A percentile compares a stretch with the other conserved stretches of the same genome.
These are phyloP conservation scores for Leptographium lundbergii DNA, from an alignment of 2,329 filamentous ascomycete genomes.

Conservation along the genomic window DNA sequence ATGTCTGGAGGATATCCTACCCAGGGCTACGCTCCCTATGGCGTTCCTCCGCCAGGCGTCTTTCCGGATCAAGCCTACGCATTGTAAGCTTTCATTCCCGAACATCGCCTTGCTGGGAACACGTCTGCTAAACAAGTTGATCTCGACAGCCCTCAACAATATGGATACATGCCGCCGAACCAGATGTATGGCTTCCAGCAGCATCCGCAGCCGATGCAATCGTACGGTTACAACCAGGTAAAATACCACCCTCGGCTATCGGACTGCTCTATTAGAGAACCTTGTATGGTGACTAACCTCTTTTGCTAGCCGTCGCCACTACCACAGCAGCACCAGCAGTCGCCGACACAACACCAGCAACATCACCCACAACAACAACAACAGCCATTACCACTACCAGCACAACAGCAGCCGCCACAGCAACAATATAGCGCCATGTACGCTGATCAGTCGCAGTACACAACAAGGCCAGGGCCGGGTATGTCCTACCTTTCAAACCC, in stretches of 20 bases:
- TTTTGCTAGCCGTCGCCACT: neutral
- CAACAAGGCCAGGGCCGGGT: slow-evolving; percentile 6
- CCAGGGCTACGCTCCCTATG: slow-evolving; percentile 9
- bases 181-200: slow-evolving; percentile 25
- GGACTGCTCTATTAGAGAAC: no score
- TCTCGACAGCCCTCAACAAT: slow-evolving; percentile 20
- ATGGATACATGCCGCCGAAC: slow-evolving; percentile 34
- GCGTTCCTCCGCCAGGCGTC: slow-evolving; percentile 7
- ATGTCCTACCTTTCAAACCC: neutral
- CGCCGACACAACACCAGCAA: slow-evolving; percentile 23
- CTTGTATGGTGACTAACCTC: neutral
- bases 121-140: neutral
- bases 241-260: neutral
- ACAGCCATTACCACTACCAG: neutral
- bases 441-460: slow-evolving; percentile 25
- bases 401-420: slow-evolving; percentile 11
- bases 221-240: slow-evolving; percentile 31
- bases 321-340: slow-evolving; percentile 14
- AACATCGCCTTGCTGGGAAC: no score
- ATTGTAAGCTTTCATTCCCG: slow-evolving; percentile 1
- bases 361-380: neutral
- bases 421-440: slow-evolving; percentile 14
- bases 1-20: slow-evolving; percentile 10
- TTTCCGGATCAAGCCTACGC: slow-evolving; percentile 7
- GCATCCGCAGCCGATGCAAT: slow-evolving; percentile 30